Base-by-base conservation (phyloP, 2,329 filamentous ascomycete genomes). In the Arthrobotrys sphaeroides region DNA sequence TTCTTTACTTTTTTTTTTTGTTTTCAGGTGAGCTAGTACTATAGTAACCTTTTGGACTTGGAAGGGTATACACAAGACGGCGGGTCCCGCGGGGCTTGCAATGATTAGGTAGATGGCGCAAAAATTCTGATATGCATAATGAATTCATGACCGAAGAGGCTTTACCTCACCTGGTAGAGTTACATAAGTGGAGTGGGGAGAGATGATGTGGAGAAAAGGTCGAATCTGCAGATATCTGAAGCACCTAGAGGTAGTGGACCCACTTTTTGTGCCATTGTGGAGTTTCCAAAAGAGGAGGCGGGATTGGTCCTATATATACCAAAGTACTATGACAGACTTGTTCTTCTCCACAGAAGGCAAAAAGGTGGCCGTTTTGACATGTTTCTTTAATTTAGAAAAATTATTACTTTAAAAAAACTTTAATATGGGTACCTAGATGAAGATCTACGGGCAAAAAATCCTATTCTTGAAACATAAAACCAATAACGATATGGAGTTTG, bases 1-100 rank as follows among this genome's bases (percentile, higher is more conserved):
- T n/a, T n/a, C n/a, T n/a, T n/a, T n/a, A n/a, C n/a, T n/a, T n/a
- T 60, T 60, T 51, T 31, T 49, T 49, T 49, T 43, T 42, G n/a
- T n/a, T n/a, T n/a, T n/a, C n/a, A n/a, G n/a, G n/a, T 26, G 3
- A 59, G 12, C 26, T 18, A 20, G 28, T 7, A 7, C 7, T 33
- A 9, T 33, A 1, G 2, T 33, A 9, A 33, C 33, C 16, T 51
- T 51, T 6, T n/a, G 16, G 26, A 22, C n/a, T 40, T 20, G 24
- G 42, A 20, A 20, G 12, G 16, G 3, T 51, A 22, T 55, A 24
- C 28, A 64, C 51, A 64, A 42, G 43, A 64, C 61, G 49, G 61
- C 43, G 24, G 61, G 31, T 53, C 57, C 45, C 61, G 61, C 61
- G 61, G 61, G 45, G 61, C 45, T 65, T 65, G 61, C 33, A 1